These are phyloP conservation scores for Tardiomyces blankii DNA, from an alignment of 1,139 yeast species.

Conservation along the genomic window DNA sequence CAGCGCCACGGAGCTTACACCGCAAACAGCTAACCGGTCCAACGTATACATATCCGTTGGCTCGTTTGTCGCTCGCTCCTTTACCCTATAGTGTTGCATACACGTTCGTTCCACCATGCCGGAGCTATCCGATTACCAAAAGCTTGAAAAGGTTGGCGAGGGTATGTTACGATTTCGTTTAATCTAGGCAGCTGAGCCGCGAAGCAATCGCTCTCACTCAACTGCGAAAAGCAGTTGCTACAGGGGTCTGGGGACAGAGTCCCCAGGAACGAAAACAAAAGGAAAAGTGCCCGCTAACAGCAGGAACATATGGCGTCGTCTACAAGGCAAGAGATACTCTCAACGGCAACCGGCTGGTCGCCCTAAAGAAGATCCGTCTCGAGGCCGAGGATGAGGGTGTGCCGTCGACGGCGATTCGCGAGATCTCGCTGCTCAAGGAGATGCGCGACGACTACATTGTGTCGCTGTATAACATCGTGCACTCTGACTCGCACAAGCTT, in stretches of 20 bases:
- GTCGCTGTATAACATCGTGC: slow-evolving; percentile 84
- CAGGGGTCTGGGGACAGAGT: too few relatives aligned
- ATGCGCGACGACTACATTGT: slow-evolving; percentile 89
- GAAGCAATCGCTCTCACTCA: too few relatives aligned
- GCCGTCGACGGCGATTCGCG: slow-evolving; percentile 96
- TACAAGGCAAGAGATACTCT: slow-evolving; percentile 88
- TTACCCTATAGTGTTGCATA: not conserved
- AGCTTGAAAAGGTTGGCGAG: slow-evolving; percentile 95
- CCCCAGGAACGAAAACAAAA: too few relatives aligned
- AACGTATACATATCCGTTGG: too few relatives aligned
- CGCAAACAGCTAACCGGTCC: not conserved
- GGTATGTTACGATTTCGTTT: too few relatives aligned
- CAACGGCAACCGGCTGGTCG: slow-evolving; percentile 86
- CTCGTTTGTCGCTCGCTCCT: not conserved
- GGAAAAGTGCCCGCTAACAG: slow-evolving; percentile 23
- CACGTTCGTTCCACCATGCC: slow-evolving; percentile 52
- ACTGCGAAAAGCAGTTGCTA: too few relatives aligned
- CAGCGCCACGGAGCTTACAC: not conserved
- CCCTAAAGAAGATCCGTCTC: slow-evolving; percentile 84
- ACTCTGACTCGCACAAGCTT: slow-evolving; percentile 90
- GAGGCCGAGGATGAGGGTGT: slow-evolving; percentile 99
- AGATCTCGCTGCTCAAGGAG: slow-evolving; percentile 86
- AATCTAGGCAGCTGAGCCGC: too few relatives aligned
- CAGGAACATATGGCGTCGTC: slow-evolving; percentile 82
- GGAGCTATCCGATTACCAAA: slow-evolving; percentile 81